Evolutionary conservation across 2,329 filamentous ascomycete species (phyloP), one percentile per base, ranked within the genome.

Genomic region (Lasiodiplodia citricola): DNA sequence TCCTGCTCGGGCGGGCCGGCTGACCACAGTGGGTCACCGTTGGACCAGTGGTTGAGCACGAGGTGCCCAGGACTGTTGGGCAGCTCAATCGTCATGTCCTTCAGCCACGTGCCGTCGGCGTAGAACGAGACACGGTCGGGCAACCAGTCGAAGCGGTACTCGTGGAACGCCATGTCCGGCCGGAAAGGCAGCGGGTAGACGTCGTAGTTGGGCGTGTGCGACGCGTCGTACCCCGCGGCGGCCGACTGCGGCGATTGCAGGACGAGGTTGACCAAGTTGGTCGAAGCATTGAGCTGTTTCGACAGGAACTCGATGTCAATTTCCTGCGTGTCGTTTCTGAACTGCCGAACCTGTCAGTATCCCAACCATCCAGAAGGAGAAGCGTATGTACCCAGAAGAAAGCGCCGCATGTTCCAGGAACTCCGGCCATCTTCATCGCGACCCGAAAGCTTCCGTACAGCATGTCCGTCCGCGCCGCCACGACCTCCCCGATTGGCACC

Each of bases 261-360:
- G n/a, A 94, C 91, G 1, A 94, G 86, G 75, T 94, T 92, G 65
- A 94, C 83, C 0, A 88, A 86, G 71, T 85, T 90, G 38, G 83
- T 83, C 31, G 80, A 77, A 66, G 85, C 84, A 58, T 87, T 83
- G 76, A 90, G 92, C 71, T 93, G 84, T 25, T 83, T 83, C 1
- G 91, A 92, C 2, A 94, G 84, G 75, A 94, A 92, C 72, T 95
- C 92, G 80, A 94, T 89, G 76, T 94, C 92, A 73, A 94, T 93
- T 74, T 94, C 92, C 75, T 92, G 89, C 1, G 90, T 91, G 78
- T 94, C 89, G 77, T 93, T 92, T 80, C 87, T 88, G 78, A 92
- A 94, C 91, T 92, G 70, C 50, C 21, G 51, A 16, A 14, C 66
- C 73, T 70, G 75, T 71, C 62, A 58, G 28, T 31, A 47, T 21